These are phyloP conservation scores for Ogataea hybrid DNA, from an alignment of 1,139 yeast genomes.

Conservation along the genomic window DNA sequence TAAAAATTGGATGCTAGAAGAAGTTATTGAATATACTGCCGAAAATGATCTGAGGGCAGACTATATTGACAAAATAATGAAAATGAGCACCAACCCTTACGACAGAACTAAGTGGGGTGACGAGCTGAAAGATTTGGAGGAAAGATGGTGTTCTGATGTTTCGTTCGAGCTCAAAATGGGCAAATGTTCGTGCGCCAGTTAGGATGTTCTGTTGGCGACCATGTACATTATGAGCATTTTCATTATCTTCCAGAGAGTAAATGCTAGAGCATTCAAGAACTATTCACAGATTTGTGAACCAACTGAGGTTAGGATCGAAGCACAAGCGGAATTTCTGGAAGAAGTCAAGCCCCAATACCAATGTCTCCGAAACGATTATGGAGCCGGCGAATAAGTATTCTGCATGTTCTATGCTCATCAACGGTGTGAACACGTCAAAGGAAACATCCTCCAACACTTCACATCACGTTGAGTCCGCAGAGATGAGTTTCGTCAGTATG, in stretches of 20 bases:
- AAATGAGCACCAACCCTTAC: slow-evolving; percentile 65
- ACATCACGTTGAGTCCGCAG: background rate
- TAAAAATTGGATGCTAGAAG: slow-evolving; percentile 82
- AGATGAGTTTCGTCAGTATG: slow-evolving; percentile 1
- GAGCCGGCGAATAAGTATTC: too few species aligned
- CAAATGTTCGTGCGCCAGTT: slow-evolving; percentile 68
- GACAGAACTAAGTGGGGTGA: slow-evolving; percentile 62
- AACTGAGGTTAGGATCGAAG: background rate
- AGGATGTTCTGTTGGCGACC: slow-evolving; percentile 14
- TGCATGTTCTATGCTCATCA: too few species aligned
- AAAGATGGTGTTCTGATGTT: slow-evolving; percentile 51
- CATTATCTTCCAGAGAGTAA: too few species aligned
- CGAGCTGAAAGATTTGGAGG: slow-evolving; percentile 53
- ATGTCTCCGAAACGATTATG: too few species aligned
- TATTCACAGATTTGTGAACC: background rate
- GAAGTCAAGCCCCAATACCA: background rate
- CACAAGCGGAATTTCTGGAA: background rate
- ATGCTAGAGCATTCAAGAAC: slow-evolving; percentile 2
- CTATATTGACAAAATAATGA: slow-evolving; percentile 51
- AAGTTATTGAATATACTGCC: slow-evolving; percentile 59
- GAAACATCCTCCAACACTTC: background rate
- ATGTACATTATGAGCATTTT: background rate
- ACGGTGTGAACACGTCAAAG: background rate
- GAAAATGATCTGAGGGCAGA: slow-evolving; percentile 35
- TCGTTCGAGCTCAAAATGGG: slow-evolving; percentile 52